Conservation (phyloP, 139 green algal species). For the Micromonas pusilla region DNA sequence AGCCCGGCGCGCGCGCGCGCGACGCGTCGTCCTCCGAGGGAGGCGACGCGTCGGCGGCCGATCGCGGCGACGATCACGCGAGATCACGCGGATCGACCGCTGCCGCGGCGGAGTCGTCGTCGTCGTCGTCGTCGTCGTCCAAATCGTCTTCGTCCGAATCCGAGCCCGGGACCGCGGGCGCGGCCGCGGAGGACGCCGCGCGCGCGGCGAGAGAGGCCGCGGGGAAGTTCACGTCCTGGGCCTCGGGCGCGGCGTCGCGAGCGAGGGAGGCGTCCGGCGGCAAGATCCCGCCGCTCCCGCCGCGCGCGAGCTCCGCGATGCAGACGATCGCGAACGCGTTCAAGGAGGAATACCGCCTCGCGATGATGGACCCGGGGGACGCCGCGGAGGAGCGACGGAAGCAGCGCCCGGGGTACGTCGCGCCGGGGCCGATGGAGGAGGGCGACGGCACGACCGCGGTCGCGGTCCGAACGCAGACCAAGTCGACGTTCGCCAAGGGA, state of each 20-base stretch:
- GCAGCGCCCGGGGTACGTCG: background rate
- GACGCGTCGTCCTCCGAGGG: too few relatives aligned
- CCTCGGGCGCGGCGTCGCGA: too few relatives aligned
- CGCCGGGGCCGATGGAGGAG: background rate
- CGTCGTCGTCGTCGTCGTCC: too few relatives aligned
- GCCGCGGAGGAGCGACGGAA: conserved; percentile 8
- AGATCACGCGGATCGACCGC: too few relatives aligned
- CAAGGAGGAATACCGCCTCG: conserved; percentile 20
- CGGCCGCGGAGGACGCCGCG: background rate
- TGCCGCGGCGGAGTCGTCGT: too few relatives aligned
- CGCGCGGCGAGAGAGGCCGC: background rate
- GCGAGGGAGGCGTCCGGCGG: background rate
- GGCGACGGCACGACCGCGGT: conserved; percentile 9
- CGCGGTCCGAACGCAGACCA: background rate
- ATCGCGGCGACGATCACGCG: too few relatives aligned
- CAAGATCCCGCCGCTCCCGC: too few relatives aligned
- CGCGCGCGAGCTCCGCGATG: too few relatives aligned
- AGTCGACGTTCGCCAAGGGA: background rate
- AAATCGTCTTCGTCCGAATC: too few relatives aligned
- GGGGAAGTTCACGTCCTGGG: background rate
- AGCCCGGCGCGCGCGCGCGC: too few relatives aligned
- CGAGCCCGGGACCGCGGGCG: background rate
- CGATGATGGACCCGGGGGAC: conserved; percentile 24
- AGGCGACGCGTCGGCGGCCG: too few relatives aligned
- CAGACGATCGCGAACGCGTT: background rate